Conservation (phyloP, 768 basidiomycete species). For the Suillus variegatus region DNA sequence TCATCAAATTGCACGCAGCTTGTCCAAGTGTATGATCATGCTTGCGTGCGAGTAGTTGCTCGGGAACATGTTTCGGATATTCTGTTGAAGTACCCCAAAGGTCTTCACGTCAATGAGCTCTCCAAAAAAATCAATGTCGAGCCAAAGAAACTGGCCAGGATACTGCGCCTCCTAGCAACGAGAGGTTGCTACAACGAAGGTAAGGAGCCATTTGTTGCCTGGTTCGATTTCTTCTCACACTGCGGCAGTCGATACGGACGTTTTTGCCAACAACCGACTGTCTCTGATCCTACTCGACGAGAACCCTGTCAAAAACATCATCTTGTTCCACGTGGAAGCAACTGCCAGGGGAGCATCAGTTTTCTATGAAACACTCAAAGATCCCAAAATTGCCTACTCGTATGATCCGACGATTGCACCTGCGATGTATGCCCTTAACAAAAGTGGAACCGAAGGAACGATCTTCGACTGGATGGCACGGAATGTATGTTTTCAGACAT, state of each 20-base stretch:
- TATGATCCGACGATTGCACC: conserved; percentile 23
- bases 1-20: conserved; percentile 13
- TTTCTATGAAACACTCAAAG: conserved; percentile 30
- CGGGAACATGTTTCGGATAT: conserved; percentile 30
- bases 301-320: conserved; percentile 24
- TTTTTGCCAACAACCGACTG: conserved; percentile 37
- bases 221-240: background rate
- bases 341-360: conserved; percentile 20
- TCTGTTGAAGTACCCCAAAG: conserved; percentile 27
- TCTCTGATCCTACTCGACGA: conserved; percentile 12
- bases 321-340: conserved; percentile 20
- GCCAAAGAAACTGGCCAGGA: conserved; percentile 23
- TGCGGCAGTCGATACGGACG: conserved; percentile 27
- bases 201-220: conserved; percentile 4
- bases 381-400: conserved; percentile 20
- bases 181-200: conserved; percentile 35
- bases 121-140: conserved; percentile 23
- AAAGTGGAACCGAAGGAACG: conserved; percentile 19
- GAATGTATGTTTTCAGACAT: conserved; percentile 15
- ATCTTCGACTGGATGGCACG: conserved; percentile 26
- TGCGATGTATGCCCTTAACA: conserved; percentile 22
- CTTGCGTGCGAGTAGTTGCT: conserved; percentile 30
- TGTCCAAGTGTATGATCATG: conserved; percentile 27
- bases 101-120: conserved; percentile 32
- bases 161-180: conserved; percentile 20